Evolutionary conservation across 2,329 filamentous ascomycete genomes (phyloP), one percentile per base, ranked within the genome.

Genomic region (Colletotrichum aenigma): DNA sequence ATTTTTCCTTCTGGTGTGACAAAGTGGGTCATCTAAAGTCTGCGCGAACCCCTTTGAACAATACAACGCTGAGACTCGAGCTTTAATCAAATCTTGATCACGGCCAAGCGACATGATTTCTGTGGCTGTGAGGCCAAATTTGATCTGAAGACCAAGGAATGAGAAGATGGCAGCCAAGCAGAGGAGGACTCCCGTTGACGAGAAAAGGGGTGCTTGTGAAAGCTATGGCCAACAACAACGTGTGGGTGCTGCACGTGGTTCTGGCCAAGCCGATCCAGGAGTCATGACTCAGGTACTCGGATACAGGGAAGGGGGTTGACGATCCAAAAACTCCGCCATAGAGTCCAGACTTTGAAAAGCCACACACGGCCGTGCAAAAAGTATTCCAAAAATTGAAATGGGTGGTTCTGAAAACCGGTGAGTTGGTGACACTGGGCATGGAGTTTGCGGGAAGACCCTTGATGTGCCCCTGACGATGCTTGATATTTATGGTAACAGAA

Each of bases 401-500:
- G 55, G 16, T 16, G 58, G 66, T 61, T 61, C 66, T 69, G 32
- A 18, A 60, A 61, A 7, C 36, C 52, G 32, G 30, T 60, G 18
- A 52, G 12, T 32, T 24, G 28, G 30, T 61, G 38, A 52, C 43
- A 55, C 38, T 32, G 66, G 38, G 16, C 65, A 55, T 65, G 71
- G 34, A 70, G 66, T 30, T 26, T 58, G 28, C 55, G 43, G 64
- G 64, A 68, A 48, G 52, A 68, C 32, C 73, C 73, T 65, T 73
- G 70, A 13, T 38, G 21, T 10, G 55, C 69, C 73, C 73, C 69
- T 73, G 32, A 24, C 18, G 18, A n/a, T 28, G 18, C 64, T 28
- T 67, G 43, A 65, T 65, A 73, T 75, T 75, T 65, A 65, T 67
- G 64, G 73, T 21, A 52, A 65, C 28, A 34, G 32, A 34, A 9